phyloP scores from a whole-genome alignment of 2,329 filamentous ascomycete genomes.

The Paraconiothyrium sp. region DNA sequence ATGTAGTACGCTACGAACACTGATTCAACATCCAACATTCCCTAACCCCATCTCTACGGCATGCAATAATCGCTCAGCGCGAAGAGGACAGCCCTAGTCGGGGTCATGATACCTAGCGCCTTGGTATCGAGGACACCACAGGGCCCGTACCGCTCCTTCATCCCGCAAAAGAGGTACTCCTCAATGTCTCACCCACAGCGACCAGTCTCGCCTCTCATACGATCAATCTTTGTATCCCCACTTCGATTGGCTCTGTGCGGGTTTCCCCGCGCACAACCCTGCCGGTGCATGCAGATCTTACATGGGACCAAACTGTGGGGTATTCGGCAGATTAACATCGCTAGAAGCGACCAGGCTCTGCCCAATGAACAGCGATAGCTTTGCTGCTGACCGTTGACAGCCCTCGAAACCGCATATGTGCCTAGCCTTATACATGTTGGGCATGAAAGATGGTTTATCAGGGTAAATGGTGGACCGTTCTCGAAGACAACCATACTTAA shows the following conservation, averaged over 20 bases:
- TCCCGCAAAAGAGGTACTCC: not conserved
- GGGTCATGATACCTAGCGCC: not conserved
- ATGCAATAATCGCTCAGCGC: not conserved
- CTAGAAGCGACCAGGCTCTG: conserved; percentile 11
- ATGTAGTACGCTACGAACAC: not conserved
- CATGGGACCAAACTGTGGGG: conserved; percentile 18
- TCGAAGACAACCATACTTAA: not conserved
- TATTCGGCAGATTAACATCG: conserved; percentile 26
- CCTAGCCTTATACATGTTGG: not conserved
- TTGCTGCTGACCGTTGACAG: not conserved
- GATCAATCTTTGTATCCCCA: not conserved
- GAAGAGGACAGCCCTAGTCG: not conserved
- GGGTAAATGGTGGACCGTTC: not conserved
- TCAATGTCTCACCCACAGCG: not conserved
- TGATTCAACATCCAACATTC: not conserved
- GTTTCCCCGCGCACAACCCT: not conserved
- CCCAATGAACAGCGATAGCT: not conserved
- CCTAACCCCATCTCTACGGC: not conserved
- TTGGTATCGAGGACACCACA: not conserved
- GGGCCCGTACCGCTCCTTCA: not conserved
- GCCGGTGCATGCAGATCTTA: conserved; percentile 19
- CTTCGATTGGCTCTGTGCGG: not conserved
- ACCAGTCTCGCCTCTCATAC: conserved; percentile 21
- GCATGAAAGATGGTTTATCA: not conserved
- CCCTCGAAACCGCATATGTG: not conserved